Evolutionary conservation across 2,329 filamentous ascomycete species (phyloP), one percentile per base, ranked within the genome.

Genomic region (Pyrenochaeta sp.): DNA sequence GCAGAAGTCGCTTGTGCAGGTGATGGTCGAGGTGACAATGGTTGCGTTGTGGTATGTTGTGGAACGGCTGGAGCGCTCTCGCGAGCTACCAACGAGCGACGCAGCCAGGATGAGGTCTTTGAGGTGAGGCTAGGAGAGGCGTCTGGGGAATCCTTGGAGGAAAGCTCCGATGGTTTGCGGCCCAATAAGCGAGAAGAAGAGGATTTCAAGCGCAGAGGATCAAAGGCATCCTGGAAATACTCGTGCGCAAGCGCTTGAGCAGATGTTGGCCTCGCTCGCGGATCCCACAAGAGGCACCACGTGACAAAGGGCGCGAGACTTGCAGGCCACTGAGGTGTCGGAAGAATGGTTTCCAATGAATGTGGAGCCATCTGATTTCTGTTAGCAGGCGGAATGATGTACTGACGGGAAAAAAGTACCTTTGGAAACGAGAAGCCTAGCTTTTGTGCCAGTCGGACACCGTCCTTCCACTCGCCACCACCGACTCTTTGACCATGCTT

Each of bases 281-380:
- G 94, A 72, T 99, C 94, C 94, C 94, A 99, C 89, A 97, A 94
- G 56, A 99, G 74, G 73, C 94, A 99, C 91, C 91, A 96, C 11
- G 94, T 99, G 46, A 99, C 94, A 65, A 99, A 97, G 46, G 95
- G 85, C 63, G 87, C 88, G 41, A 99, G 80, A 14, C 90, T 87
- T 1, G 87, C 76, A 5, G 94, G 94, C 94, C 94, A 99, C 65
- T 96, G 90, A 11, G 94, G 91, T 18, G 88, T 72, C 66, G 90
- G 90, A 6, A 99, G 80, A 55, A 97, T 94, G 4, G 90, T 95
- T 60, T 97, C 93, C 83, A 99, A 90, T 13, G 93, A 84, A 72
- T 97, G 94, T 36, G 94, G 94, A 15, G 94, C 93, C 94, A 99
- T 97, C 84, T 94, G 24, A 90, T 22, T 8, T 35, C 40, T 20